Conservation (phyloP, 805 yeast genomes). For the Tetrapisispora nanseiensis region DNA sequence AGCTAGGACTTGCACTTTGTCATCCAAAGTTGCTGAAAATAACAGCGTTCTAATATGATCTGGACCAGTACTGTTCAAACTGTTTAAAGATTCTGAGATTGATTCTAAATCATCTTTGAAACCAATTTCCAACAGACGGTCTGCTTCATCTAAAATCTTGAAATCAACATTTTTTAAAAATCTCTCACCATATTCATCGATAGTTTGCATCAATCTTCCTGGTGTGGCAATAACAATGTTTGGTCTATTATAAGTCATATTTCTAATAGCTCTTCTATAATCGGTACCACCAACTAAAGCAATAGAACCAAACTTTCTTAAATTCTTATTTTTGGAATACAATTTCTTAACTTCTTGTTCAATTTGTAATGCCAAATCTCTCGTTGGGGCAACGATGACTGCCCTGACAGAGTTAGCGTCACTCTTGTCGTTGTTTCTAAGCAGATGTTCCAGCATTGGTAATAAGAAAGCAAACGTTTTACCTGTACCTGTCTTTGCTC, state of each 20-base stretch:
- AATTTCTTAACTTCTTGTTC: constrained; percentile 51
- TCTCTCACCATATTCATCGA: constrained; percentile 36
- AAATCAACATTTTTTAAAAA: constrained; percentile 47
- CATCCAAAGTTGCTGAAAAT: constrained; percentile 83
- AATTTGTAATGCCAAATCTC: constrained; percentile 84
- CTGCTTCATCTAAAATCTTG: constrained; percentile 85
- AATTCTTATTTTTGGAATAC: constrained; percentile 21
- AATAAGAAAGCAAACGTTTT: constrained; percentile 84
- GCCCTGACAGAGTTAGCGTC: constrained; percentile 37
- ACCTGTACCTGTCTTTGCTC: constrained; percentile 95
- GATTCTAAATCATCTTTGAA: constrained; percentile 56
- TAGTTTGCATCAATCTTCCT: constrained; percentile 64
- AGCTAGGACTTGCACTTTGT: constrained; percentile 58
- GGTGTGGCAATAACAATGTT: constrained; percentile 81
- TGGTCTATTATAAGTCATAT: constrained; percentile 30
- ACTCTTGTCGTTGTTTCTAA: constrained; percentile 23
- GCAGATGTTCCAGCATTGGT: constrained; percentile 58
- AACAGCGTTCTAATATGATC: constrained; percentile 52
- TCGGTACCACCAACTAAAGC: constrained; percentile 62
- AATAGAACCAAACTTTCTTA: constrained; percentile 32
- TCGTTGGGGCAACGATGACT: constrained; percentile 76
- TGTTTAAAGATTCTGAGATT: constrained; percentile 43
- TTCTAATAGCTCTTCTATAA: constrained; percentile 31
- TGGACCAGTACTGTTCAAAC: constrained; percentile 24
- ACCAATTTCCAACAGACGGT: constrained; percentile 72